Conservation (phyloP, 1,139 yeast species). For the Saccharomyces uvarum region DNA sequence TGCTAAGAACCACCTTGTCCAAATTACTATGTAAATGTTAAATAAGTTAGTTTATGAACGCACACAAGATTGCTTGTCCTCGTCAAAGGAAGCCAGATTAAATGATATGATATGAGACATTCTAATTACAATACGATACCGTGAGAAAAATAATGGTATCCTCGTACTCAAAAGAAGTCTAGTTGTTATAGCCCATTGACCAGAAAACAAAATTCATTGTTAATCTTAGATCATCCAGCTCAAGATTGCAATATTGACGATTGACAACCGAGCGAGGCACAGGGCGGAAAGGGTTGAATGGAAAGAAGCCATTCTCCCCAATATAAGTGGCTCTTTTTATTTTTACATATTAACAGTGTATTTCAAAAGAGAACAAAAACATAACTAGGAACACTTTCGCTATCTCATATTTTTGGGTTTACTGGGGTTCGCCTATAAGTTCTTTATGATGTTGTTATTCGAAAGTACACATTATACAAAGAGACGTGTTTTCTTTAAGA, state of each 20-base stretch:
- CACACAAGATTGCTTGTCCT: neutral
- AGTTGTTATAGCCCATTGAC: slow-evolving; percentile 49
- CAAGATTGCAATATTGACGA: slow-evolving; percentile 29
- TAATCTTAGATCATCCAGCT: slow-evolving; percentile 37
- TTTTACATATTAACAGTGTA: neutral
- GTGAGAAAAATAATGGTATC: slow-evolving; percentile 46
- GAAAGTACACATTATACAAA: neutral
- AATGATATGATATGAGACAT: slow-evolving; percentile 42
- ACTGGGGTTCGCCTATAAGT: neutral
- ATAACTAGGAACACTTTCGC: neutral
- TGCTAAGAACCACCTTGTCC: neutral
- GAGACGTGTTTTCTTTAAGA: too few relatives aligned
- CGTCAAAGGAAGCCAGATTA: neutral
- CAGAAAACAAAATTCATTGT: slow-evolving; percentile 2
- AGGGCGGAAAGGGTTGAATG: slow-evolving; percentile 20
- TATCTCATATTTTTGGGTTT: neutral
- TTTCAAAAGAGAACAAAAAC: neutral
- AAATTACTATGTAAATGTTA: neutral
- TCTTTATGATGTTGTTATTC: neutral
- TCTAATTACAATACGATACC: slow-evolving; percentile 69
- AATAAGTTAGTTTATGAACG: neutral
- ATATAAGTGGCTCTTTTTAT: neutral
- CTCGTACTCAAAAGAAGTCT: slow-evolving; percentile 75
- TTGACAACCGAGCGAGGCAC: slow-evolving; percentile 36
- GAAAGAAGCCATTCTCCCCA: neutral